Evolutionary conservation across 192 early-diverging fungal genomes (phyloP).

Genomic region (Spizellomyces sp.): DNA sequence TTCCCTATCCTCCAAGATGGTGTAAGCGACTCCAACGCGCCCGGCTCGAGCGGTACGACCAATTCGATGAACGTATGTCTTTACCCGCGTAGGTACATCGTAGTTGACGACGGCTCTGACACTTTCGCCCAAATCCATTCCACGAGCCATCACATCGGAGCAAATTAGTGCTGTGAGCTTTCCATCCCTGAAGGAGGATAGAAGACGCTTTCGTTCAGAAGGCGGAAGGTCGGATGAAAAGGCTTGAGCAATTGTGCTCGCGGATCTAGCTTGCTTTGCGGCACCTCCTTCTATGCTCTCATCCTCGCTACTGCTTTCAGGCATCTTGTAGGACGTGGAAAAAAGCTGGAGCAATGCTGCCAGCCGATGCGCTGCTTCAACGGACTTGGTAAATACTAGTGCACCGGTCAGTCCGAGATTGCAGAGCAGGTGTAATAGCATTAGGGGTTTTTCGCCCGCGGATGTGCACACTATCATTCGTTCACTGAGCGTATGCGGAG

Average conservation of each 20-base stretch:
- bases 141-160: constrained; percentile 90
- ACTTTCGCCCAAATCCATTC: constrained; percentile 79
- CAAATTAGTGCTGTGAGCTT: constrained; percentile 60
- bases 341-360: constrained; percentile 36
- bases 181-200: constrained; percentile 31
- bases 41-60: constrained; percentile 93
- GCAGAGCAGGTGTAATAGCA: constrained; percentile 80
- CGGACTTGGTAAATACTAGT: constrained; percentile 83
- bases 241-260: constrained; percentile 17
- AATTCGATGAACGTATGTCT: constrained; percentile 94
- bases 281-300: no score
- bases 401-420: constrained; percentile 63
- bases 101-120: constrained; percentile 88
- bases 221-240: constrained; percentile 41
- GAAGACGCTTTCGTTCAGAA: constrained; percentile 22
- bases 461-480: constrained; percentile 66
- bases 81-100: constrained; percentile 81
- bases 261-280: not conserved
- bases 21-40: constrained; percentile 61
- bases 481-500: constrained; percentile 69
- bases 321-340: not conserved
- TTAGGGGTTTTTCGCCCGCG: constrained; percentile 77
- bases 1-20: constrained; percentile 42
- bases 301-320: constrained; percentile 38
- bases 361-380: constrained; percentile 87